phyloP scores from a whole-genome alignment of 306 rosid genomes.

The Lablab purpureus region DNA sequence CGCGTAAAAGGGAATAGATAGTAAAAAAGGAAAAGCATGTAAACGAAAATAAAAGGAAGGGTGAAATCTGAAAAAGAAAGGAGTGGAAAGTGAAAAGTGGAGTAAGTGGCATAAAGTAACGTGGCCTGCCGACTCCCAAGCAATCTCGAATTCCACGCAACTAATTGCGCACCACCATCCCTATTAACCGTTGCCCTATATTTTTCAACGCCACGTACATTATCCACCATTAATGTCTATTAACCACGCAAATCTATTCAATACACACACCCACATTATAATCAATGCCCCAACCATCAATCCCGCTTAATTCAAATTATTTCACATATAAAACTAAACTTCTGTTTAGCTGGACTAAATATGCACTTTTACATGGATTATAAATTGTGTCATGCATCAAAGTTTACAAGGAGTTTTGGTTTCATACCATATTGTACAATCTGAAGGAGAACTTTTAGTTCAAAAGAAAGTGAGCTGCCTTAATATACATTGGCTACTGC shows the following conservation, averaged over 20 bases:
- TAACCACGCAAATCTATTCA: background rate
- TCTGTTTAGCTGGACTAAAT: background rate
- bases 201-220: constrained; percentile 28
- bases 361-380: background rate
- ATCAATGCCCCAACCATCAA: background rate
- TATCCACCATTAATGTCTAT: background rate
- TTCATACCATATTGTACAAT: constrained; percentile 15
- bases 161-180: constrained; percentile 24
- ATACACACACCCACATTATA: background rate
- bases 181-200: constrained; percentile 26
- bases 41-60: background rate
- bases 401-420: background rate
- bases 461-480: background rate
- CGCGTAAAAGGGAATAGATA: background rate
- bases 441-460: constrained; percentile 18
- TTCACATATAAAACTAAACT: background rate
- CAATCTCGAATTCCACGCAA: constrained; percentile 51
- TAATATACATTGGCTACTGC: background rate
- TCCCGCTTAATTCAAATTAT: background rate
- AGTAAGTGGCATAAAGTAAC: constrained; percentile 34
- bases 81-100: constrained; percentile 35
- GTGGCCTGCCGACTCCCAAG: constrained; percentile 49
- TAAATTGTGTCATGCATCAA: background rate
- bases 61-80: constrained; percentile 38
- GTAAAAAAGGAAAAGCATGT: background rate